phyloP scores from a whole-genome alignment of 2,329 filamentous ascomycete species.

The Eutypella sp. region DNA sequence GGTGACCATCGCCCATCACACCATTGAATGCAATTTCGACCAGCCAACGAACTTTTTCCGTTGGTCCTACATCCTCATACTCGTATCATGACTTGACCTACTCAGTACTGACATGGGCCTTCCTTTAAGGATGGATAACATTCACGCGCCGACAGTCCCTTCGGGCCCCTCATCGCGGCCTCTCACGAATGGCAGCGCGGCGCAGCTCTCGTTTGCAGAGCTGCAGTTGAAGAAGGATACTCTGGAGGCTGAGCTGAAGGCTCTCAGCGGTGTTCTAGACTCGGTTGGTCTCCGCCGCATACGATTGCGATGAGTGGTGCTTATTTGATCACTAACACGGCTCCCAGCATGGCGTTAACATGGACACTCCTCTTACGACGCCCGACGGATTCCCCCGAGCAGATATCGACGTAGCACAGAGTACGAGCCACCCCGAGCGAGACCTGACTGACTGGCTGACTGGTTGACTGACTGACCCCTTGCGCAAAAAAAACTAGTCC shows the following conservation, averaged over 20 bases:
- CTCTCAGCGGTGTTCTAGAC: conserved; percentile 79
- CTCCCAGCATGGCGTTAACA: conserved; percentile 78
- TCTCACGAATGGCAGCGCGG: conserved; percentile 54
- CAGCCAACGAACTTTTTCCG: background rate
- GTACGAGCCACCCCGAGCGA: conserved; percentile 41
- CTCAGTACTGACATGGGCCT: conserved; percentile 23
- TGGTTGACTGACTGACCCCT: conserved; percentile 11
- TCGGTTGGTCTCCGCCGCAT: conserved; percentile 55
- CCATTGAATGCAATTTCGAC: background rate
- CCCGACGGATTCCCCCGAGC: conserved; percentile 87
- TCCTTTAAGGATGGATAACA: conserved; percentile 45
- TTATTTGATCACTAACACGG: conserved; percentile 13
- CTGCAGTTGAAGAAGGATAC: conserved; percentile 80
- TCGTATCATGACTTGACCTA: conserved; percentile 17
- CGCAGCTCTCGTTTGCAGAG: conserved; percentile 67
- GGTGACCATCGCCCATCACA: background rate
- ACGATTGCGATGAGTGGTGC: no score
- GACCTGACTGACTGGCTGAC: background rate
- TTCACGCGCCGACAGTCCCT: conserved; percentile 56
- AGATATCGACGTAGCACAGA: conserved; percentile 92
- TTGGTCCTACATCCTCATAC: background rate
- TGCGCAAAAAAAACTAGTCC: conserved; percentile 59
- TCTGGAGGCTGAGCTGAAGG: conserved; percentile 80
- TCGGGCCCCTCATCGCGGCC: conserved; percentile 70
- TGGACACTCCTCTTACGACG: conserved; percentile 84